phyloP scores from a whole-genome alignment of 495 filamentous ascomycete species.

The Lophiostoma macrostomum region DNA sequence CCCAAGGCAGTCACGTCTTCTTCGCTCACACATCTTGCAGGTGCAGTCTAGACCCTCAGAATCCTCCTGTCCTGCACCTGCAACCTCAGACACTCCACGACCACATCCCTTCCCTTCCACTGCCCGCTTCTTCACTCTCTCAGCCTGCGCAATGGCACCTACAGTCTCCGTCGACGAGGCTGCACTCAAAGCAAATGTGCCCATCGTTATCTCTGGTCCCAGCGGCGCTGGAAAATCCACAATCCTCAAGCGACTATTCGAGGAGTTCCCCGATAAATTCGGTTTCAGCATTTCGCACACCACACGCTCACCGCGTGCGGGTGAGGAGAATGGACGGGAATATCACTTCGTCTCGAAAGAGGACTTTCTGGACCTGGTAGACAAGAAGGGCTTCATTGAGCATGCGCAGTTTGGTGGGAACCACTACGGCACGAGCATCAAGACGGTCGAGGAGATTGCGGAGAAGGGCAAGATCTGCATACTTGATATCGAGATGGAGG shows the following conservation, averaged over 20 bases:
- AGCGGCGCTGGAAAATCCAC: conserved; percentile 87
- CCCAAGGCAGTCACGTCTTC: background rate
- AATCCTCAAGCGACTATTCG: conserved; percentile 70
- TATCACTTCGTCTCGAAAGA: conserved; percentile 78
- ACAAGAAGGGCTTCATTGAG: conserved; percentile 77
- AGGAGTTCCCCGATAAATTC: conserved; percentile 68
- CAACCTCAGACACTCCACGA: background rate
- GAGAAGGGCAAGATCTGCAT: conserved; percentile 65
- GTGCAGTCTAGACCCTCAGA: too few species aligned
- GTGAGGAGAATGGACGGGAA: conserved; percentile 71
- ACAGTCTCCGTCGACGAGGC: conserved; percentile 6
- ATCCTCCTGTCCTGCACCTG: too few species aligned
- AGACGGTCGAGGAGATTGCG: conserved; percentile 70
- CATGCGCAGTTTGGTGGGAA: conserved; percentile 85
- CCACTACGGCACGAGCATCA: conserved; percentile 78
- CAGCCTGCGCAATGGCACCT: conserved; percentile 21
- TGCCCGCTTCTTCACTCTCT: background rate
- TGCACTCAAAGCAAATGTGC: conserved; percentile 43
- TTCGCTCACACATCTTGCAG: too few species aligned
- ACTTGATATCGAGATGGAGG: conserved; percentile 94
- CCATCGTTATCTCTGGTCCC: conserved; percentile 84
- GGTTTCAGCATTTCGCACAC: conserved; percentile 75
- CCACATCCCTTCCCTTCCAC: background rate
- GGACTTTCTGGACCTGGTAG: conserved; percentile 65
- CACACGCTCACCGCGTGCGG: conserved; percentile 70